Evolutionary conservation across 1,284 basidiomycete genomes (phyloP).

Genomic region (Malassezia obtusa): DNA sequence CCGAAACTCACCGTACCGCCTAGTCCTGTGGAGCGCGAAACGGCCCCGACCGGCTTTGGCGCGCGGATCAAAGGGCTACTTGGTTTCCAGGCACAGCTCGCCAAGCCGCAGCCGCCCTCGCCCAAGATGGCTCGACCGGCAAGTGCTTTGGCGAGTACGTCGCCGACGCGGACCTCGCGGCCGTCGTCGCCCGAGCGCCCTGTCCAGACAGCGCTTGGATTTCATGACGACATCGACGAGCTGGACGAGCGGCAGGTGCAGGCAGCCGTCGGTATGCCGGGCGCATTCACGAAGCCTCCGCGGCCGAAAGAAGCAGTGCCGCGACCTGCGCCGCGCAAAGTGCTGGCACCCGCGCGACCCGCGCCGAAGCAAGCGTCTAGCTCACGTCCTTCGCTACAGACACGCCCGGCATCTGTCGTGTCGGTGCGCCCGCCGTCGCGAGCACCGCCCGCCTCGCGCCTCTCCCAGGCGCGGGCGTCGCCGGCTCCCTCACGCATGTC

Average conservation of each 20-base stretch:
- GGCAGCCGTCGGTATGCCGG: neutral
- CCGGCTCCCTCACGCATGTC: neutral
- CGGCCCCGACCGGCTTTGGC: constrained; percentile 17
- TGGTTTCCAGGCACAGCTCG: constrained; percentile 18
- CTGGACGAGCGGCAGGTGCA: neutral
- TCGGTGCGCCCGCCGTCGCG: neutral
- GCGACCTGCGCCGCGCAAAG: neutral
- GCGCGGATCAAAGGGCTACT: constrained; percentile 33
- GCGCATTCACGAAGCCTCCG: constrained; percentile 2
- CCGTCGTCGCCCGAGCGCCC: constrained; percentile 3
- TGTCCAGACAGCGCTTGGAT: constrained; percentile 17
- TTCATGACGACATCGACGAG: constrained; percentile 8
- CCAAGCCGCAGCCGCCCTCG: constrained; percentile 18
- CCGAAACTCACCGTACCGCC: neutral
- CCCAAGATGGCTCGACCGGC: neutral
- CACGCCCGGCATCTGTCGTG: neutral
- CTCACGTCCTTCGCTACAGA: neutral
- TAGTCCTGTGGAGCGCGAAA: neutral
- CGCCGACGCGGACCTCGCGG: constrained; percentile 1
- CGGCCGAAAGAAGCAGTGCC: neutral
- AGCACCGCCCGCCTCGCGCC: neutral
- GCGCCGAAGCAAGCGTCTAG: neutral
- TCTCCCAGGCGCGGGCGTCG: neutral
- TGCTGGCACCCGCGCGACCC: neutral
- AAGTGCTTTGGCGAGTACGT: neutral